phyloP scores from a whole-genome alignment of 768 basidiomycete genomes.

The Russula vinacea region DNA sequence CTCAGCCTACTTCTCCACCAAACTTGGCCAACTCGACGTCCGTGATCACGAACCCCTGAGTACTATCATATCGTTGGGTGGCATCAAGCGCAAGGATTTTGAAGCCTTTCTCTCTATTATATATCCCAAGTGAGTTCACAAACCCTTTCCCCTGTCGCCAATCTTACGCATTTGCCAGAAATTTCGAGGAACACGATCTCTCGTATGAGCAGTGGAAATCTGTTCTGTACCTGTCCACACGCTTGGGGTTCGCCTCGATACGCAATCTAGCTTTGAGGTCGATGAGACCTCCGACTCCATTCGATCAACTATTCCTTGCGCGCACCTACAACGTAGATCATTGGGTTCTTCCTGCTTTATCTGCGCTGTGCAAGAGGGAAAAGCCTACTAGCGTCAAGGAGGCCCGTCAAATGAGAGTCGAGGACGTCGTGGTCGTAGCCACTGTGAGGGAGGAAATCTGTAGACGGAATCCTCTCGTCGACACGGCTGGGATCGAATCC shows the following conservation, averaged over 20 bases:
- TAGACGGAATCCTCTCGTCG: background rate
- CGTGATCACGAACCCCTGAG: conserved; percentile 2
- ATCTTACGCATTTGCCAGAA: background rate
- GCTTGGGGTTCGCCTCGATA: conserved; percentile 35
- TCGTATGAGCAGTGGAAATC: conserved; percentile 33
- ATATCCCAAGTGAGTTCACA: conserved; percentile 22
- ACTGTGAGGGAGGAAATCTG: conserved; percentile 8
- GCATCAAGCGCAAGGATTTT: conserved; percentile 15
- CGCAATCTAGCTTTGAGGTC: conserved; percentile 24
- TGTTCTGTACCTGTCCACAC: conserved; percentile 33
- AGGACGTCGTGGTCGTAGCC: conserved; percentile 18
- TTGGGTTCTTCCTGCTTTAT: conserved; percentile 19
- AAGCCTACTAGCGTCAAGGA: conserved; percentile 3
- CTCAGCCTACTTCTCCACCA: conserved; percentile 17
- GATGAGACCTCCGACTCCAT: conserved; percentile 4
- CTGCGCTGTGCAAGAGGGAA: conserved; percentile 16
- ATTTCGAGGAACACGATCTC: conserved; percentile 9
- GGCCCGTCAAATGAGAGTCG: conserved; percentile 10
- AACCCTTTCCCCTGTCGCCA: background rate
- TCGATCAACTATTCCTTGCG: conserved; percentile 16
- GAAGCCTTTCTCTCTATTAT: conserved; percentile 26
- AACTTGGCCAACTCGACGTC: conserved; percentile 8
- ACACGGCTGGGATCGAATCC: no score
- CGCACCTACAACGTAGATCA: conserved; percentile 16
- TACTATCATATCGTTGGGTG: background rate